Conservation (phyloP, 2,329 filamentous ascomycete species). For the Emmonsiellopsis sp. region DNA sequence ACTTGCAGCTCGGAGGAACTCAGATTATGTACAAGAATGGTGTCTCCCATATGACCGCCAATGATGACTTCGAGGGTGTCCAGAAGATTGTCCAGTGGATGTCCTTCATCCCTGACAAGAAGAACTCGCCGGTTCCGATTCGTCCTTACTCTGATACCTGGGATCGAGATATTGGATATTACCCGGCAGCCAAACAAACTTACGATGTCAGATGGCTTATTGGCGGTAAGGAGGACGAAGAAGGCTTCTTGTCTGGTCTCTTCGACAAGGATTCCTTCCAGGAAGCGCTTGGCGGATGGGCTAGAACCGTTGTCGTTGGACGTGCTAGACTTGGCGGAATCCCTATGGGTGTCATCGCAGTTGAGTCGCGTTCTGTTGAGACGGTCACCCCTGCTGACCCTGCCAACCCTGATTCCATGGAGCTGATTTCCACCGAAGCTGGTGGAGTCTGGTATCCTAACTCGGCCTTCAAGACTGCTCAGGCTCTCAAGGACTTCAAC, state of each 20-base stretch:
- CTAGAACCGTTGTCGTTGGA: constrained; percentile 89
- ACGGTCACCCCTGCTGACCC: constrained; percentile 95
- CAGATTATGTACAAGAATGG: constrained; percentile 99
- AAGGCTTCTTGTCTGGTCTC: constrained; percentile 75
- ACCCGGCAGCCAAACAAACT: constrained; percentile 67
- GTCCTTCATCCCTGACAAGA: constrained; percentile 93
- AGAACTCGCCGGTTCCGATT: constrained; percentile 86
- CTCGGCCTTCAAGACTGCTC: constrained; percentile 98
- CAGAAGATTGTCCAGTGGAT: constrained; percentile 98
- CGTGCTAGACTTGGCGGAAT: constrained; percentile 95
- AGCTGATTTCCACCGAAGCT: constrained; percentile 88
- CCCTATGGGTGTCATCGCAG: constrained; percentile 94
- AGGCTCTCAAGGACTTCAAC: constrained; percentile 99
- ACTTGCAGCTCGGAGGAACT: constrained; percentile 98
- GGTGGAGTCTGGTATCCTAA: constrained; percentile 99
- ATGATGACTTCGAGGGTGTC: constrained; percentile 95
- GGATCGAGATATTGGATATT: constrained; percentile 86
- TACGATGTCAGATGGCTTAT: constrained; percentile 96
- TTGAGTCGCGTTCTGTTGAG: constrained; percentile 92
- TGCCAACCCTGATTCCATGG: constrained; percentile 95
- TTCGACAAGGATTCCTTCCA: constrained; percentile 97
- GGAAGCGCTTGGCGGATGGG: constrained; percentile 94
- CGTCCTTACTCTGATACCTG: constrained; percentile 74
- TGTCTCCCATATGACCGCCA: constrained; percentile 97
- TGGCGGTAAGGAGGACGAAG: constrained; percentile 69